Conservation (phyloP, 352 stramenopile genomes). For the Globisporangium ultimum region DNA sequence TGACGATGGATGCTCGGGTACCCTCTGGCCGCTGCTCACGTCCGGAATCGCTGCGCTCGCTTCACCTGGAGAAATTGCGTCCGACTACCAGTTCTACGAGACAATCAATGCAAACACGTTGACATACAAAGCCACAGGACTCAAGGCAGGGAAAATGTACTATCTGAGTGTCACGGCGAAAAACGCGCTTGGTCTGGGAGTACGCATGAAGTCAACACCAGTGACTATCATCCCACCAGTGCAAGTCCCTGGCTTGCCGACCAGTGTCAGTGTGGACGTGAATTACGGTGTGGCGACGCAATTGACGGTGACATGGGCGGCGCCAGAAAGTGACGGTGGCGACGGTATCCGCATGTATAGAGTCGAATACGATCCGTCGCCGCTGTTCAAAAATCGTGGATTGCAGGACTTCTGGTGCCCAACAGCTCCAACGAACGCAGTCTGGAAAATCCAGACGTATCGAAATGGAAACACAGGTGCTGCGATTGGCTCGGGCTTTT, state of each 20-base stretch:
- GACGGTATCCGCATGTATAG: constrained; percentile 67
- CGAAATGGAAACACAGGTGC: constrained; percentile 21
- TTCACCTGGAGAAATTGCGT: constrained; percentile 45
- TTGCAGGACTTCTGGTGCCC: constrained; percentile 70
- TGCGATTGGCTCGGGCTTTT: constrained; percentile 50
- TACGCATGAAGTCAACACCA: constrained; percentile 36
- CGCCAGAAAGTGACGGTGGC: constrained; percentile 53
- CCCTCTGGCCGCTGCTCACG: constrained; percentile 31
- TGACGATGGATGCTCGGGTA: constrained; percentile 40
- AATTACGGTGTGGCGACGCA: constrained; percentile 76
- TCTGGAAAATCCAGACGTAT: constrained; percentile 52
- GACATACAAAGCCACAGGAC: constrained; percentile 63
- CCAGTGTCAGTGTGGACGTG: constrained; percentile 65
- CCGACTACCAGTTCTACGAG: constrained; percentile 70
- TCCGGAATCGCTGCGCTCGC: constrained; percentile 33
- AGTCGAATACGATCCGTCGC: constrained; percentile 71
- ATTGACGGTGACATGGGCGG: constrained; percentile 47
- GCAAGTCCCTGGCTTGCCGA: constrained; percentile 73
- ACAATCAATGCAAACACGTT: constrained; percentile 51
- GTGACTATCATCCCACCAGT: constrained; percentile 52
- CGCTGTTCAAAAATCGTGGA: constrained; percentile 59
- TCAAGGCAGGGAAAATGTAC: constrained; percentile 77
- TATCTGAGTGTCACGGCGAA: constrained; percentile 86
- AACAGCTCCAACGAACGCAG: constrained; percentile 36
- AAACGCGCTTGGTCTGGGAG: constrained; percentile 72